These are phyloP conservation scores for Botrytis pseudocinerea DNA, from an alignment of 2,329 filamentous ascomycete genomes.

Conservation along the genomic window DNA sequence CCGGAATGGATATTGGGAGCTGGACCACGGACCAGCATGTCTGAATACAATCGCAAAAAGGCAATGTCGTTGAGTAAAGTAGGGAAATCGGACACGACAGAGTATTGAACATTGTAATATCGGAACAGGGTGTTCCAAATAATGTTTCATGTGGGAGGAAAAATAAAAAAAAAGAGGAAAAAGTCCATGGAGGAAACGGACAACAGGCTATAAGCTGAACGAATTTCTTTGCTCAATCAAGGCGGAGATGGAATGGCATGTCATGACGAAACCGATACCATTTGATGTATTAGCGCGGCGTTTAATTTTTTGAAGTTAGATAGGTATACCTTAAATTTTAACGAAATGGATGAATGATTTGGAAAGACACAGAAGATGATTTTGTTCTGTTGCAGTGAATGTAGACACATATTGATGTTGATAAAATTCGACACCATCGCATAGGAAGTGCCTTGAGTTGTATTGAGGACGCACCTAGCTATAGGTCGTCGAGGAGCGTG, in stretches of 20 bases:
- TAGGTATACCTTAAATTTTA: constrained; percentile 39
- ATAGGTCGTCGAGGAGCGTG: not conserved
- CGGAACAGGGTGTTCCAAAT: constrained; percentile 3
- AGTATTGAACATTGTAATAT: not conserved
- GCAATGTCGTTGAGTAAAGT: constrained; percentile 17
- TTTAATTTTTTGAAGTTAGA: constrained; percentile 22
- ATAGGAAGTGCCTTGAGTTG: not conserved
- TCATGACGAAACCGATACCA: constrained; percentile 35
- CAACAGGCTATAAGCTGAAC: constrained; percentile 36
- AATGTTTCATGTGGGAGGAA: constrained; percentile 16
- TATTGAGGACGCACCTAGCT: not conserved
- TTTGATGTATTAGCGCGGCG: constrained; percentile 39
- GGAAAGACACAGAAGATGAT: not conserved
- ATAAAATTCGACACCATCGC: not conserved
- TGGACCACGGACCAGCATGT: constrained; percentile 52
- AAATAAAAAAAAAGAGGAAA: not conserved
- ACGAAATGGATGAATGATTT: constrained; percentile 27
- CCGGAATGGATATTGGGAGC: constrained; percentile 61
- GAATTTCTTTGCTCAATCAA: constrained; percentile 33
- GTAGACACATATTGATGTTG: not conserved
- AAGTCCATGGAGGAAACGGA: constrained; percentile 8
- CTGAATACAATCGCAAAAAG: constrained; percentile 45
- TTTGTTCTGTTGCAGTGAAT: not conserved
- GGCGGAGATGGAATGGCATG: constrained; percentile 28
- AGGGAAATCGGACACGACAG: constrained; percentile 29